Percentiles rank a stretch among this genome's conserved stretches.
Conservation (phyloP, 2,329 filamentous ascomycete genomes). For the Biscogniauxia sp. region DNA sequence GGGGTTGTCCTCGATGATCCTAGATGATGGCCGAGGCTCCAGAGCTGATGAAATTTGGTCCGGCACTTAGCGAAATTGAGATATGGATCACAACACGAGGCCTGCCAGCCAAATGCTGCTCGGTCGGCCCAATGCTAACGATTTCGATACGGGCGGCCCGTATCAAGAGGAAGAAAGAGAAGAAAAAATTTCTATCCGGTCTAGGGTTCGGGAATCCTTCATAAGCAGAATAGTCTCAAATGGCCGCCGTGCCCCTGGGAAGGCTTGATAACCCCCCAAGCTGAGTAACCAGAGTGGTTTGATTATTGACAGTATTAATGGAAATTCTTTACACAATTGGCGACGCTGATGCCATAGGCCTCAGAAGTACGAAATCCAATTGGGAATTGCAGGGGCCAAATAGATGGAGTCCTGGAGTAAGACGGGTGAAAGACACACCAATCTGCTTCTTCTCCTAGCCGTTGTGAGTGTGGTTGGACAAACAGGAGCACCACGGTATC, state of each 20-base stretch:
- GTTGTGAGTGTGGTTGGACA: not conserved
- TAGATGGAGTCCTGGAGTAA: not conserved
- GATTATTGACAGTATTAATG: not conserved
- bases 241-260: not conserved
- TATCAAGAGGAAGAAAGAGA: constrained; percentile 14
- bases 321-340: not conserved
- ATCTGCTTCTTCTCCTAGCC: not conserved
- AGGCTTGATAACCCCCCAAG: not conserved
- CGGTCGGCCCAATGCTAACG: constrained; percentile 15
- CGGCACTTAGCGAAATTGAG: constrained; percentile 24
- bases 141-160: constrained; percentile 20
- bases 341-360: not conserved
- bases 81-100: constrained; percentile 12
- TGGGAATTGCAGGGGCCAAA: not conserved
- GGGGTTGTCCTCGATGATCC: not conserved
- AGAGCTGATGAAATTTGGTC: constrained; percentile 13
- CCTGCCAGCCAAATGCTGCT: not conserved
- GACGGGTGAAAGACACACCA: not conserved
- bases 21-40: constrained; percentile 6
- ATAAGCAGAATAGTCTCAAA: constrained; percentile 14
- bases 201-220: constrained; percentile 3
- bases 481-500: not conserved
- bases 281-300: not conserved
- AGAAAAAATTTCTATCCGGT: constrained; percentile 13
- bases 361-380: not conserved